Evolutionary conservation across 2,329 filamentous ascomycete species (phyloP).

Genomic region (Drechslera avenae): DNA sequence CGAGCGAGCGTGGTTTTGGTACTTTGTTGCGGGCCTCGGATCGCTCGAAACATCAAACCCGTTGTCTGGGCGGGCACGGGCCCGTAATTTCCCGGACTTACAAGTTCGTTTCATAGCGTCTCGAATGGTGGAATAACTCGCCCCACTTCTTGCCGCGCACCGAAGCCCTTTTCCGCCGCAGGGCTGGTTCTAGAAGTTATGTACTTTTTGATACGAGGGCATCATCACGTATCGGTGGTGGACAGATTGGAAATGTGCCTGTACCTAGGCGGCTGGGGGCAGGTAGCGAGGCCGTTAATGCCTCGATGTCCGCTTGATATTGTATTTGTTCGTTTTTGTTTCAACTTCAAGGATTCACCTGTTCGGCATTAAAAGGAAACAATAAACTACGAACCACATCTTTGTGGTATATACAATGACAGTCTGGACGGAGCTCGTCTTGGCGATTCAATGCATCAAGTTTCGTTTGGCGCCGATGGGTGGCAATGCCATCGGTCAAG

Average conservation of each 20-base stretch:
- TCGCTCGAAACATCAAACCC: constrained; percentile 16
- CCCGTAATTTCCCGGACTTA: constrained; percentile 24
- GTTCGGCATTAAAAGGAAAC: neutral
- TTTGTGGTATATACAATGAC: neutral
- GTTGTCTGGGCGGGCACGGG: constrained; percentile 15
- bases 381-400: constrained; percentile 1
- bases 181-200: constrained; percentile 15
- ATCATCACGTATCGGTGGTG: constrained; percentile 4
- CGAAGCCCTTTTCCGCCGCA: constrained; percentile 8
- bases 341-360: too few relatives aligned
- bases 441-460: constrained; percentile 27
- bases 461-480: constrained; percentile 34
- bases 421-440: constrained; percentile 9
- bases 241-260: neutral
- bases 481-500: constrained; percentile 13
- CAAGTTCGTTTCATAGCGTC: constrained; percentile 23
- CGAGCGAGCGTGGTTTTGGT: neutral
- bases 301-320: too few relatives aligned
- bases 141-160: constrained; percentile 17
- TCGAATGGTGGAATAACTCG: constrained; percentile 21
- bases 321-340: too few relatives aligned
- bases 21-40: constrained; percentile 2
- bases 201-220: constrained; percentile 5
- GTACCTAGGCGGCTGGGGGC: too few relatives aligned
- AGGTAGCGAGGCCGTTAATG: too few relatives aligned